Evolutionary conservation across 2,329 filamentous ascomycete genomes (phyloP).

Genomic region (Diaporthe velutina): DNA sequence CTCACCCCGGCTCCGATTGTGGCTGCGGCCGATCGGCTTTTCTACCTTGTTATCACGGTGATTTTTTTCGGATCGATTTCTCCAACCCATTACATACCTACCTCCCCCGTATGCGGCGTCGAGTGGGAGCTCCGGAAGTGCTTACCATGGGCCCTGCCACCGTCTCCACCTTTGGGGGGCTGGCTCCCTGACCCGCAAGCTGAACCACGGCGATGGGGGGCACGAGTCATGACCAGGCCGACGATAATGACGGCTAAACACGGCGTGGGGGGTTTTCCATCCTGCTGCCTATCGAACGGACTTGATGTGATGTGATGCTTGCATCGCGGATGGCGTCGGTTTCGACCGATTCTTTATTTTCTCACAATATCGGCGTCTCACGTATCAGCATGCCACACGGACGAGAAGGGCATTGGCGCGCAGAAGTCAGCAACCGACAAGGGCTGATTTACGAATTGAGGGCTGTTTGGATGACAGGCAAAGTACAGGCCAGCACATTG

Average conservation of each 20-base stretch:
- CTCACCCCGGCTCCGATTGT: not conserved
- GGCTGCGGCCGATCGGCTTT: constrained; percentile 23
- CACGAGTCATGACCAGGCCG: constrained; percentile 36
- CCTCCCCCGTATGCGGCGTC: not conserved
- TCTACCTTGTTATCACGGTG: constrained; percentile 10
- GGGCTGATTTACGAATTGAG: not conserved
- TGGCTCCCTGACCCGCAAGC: constrained; percentile 9
- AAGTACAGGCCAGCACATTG: not conserved
- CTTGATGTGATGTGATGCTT: constrained; percentile 7
- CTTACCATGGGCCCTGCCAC: constrained; percentile 6
- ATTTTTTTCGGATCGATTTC: not conserved
- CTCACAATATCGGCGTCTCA: constrained; percentile 1
- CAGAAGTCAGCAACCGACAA: not conserved
- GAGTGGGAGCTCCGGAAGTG: constrained; percentile 31
- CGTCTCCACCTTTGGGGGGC: constrained; percentile 1
- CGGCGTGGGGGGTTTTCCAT: constrained; percentile 1
- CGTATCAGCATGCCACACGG: not conserved
- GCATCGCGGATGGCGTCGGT: constrained; percentile 1
- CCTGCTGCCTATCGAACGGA: not conserved
- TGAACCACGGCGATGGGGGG: not conserved
- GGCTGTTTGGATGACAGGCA: not conserved
- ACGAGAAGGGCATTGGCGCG: constrained; percentile 1
- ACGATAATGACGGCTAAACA: constrained; percentile 21
- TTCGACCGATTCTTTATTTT: not conserved
- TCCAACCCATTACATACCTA: not conserved